Evolutionary conservation across 495 filamentous ascomycete genomes (phyloP), one percentile per base, ranked within the genome.

Genomic region (Choiromyces venosus): DNA sequence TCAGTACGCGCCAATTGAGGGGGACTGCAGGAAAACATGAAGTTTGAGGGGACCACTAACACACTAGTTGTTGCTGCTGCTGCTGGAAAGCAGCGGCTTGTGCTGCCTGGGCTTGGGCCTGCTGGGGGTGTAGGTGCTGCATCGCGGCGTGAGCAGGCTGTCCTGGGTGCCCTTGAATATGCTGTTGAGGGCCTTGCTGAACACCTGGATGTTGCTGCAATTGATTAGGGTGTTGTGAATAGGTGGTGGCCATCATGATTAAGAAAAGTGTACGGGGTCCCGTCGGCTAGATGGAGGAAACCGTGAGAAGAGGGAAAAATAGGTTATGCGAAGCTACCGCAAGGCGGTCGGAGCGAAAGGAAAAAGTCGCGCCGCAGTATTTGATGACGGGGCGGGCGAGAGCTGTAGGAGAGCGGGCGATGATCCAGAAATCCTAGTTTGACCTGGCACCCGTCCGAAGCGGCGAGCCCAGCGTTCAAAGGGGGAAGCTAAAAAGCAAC

Each of bases 91-190:
- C 75, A 12, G 71, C 73, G 10, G 79, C 79, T 69, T 80, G 78
- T 10, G 52, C 52, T 29, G 44, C 44, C 25, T 52, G 46, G 21
- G 46, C 46, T 52, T 61, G 52, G 52, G 52, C 52, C 29, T 77
- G 74, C 9, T 81, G 79, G 0, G 78, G 78, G 37, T 81, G 79
- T 75, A 76, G 71, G 68, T 80, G 79, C 21, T 76, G 79, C 73
- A 81, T 81, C 7, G 65, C 70, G 65, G 78, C 71, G 14, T 76
- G 77, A 68, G 71, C 70, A 9, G 79, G 74, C 42, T 81, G 79
- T 19, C 79, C 79, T 69, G 79, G 79, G 42, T 81, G 79, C 12
- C 79, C 79, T 44, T 81, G 79, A 66, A 81, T 79, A 69, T 81
- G 78, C 52, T 80, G 79, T 66, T 81, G 79, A 5, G 79, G 79